A percentile compares a stretch with the other conserved stretches of the same genome.
These are phyloP conservation scores for Irpex lacteus DNA, from an alignment of 1,284 basidiomycete genomes.

Conservation along the genomic window DNA sequence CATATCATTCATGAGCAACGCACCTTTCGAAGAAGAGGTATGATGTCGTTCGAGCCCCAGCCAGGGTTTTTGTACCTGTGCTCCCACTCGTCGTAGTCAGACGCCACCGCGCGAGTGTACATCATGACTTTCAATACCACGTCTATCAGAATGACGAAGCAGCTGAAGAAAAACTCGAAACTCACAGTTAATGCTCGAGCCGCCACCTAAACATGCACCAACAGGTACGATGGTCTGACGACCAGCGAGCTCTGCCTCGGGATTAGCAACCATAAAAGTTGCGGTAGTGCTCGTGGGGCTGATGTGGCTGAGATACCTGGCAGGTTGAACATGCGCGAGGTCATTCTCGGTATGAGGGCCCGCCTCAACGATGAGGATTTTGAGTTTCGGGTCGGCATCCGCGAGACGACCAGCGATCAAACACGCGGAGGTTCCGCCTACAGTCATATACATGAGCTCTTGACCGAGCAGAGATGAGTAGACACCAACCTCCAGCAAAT, in stretches of 20 bases:
- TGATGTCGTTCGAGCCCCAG: constrained; percentile 49
- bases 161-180: not conserved
- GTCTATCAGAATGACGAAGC: not conserved
- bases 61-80: constrained; percentile 44
- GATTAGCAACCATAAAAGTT: constrained; percentile 39
- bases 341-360: constrained; percentile 31
- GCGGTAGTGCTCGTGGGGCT: constrained; percentile 37
- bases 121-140: constrained; percentile 38
- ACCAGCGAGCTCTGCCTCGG: constrained; percentile 41
- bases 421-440: constrained; percentile 47
- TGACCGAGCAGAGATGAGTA: not conserved
- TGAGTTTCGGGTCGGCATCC: constrained; percentile 40
- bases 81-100: constrained; percentile 60
- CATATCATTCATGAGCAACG: not conserved
- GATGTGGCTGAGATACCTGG: constrained; percentile 40
- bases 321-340: constrained; percentile 48
- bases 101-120: constrained; percentile 52
- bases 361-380: constrained; percentile 30
- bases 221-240: constrained; percentile 39
- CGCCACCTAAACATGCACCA: constrained; percentile 56
- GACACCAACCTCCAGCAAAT: constrained; percentile 41
- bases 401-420: constrained; percentile 46
- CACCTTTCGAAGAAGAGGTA: constrained; percentile 54
- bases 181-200: constrained; percentile 57
- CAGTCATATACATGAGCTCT: not conserved